Evolutionary conservation across 1,284 basidiomycete genomes (phyloP).

Genomic region (Chalciporus sp.): DNA sequence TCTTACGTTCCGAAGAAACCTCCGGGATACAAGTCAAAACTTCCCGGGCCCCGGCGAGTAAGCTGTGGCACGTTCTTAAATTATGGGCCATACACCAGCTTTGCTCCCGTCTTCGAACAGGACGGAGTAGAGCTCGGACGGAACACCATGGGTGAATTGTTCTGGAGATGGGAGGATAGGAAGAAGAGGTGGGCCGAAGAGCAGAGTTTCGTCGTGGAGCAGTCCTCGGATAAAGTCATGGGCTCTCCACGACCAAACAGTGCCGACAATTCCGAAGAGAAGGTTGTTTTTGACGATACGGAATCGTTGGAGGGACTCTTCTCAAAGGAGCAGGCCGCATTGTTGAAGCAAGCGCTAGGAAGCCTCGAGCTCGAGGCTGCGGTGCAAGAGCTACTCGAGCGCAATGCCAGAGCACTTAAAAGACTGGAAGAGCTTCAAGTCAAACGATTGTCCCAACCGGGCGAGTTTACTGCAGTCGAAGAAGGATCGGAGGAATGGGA

Average conservation of each 20-base stretch:
- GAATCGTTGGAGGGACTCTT: constrained; percentile 54
- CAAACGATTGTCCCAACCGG: constrained; percentile 48
- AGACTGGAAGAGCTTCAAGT: constrained; percentile 67
- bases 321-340: constrained; percentile 51
- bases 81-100: constrained; percentile 72
- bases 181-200: constrained; percentile 32
- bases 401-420: constrained; percentile 62
- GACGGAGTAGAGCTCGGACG: constrained; percentile 68
- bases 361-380: constrained; percentile 65
- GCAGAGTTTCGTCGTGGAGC: constrained; percentile 11
- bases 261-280: constrained; percentile 7
- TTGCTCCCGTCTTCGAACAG: constrained; percentile 77
- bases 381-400: constrained; percentile 64
- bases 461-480: constrained; percentile 52
- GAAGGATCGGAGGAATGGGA: constrained; percentile 79
- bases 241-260: constrained; percentile 14
- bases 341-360: constrained; percentile 58
- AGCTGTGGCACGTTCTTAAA: constrained; percentile 70
- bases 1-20: constrained; percentile 47
- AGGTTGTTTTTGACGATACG: constrained; percentile 22
- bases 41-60: constrained; percentile 52
- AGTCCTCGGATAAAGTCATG: not conserved
- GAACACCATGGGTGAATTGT: constrained; percentile 56
- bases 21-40: constrained; percentile 38
- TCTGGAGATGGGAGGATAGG: constrained; percentile 47